Evolutionary conservation across 148 eudicot genomes (phyloP), one percentile per base, ranked within the genome.

Genomic region (Rhododendron griersonianum): DNA sequence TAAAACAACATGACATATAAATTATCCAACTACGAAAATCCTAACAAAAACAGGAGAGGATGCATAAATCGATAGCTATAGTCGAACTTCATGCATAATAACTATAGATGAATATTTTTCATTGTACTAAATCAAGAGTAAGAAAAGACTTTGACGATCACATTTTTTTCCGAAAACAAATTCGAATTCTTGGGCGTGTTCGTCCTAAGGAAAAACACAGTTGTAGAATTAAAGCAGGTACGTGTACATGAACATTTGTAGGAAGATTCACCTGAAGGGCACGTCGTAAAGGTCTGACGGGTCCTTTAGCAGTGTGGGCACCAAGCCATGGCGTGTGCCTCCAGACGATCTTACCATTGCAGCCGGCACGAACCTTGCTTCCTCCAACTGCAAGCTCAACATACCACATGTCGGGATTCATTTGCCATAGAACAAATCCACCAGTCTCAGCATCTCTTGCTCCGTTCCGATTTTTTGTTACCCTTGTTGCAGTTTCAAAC

Each of bases 271-370:
- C 94, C 94, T 92, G 94, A 73, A 92, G 92, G 51, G 94, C 90
- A 21, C 94, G 92, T 19, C 94, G 91, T 48, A 92, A 63, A 59
- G 94, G 94, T 81, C 94, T 82, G 76, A 87, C 89, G 1, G 94
- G 92, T 28, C 94, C 94, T 85, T 92, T 92, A 13, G 94, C 94
- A 28, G 92, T 82, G 81, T 91, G 94, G 35, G 94, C 88, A 28
- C 94, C 94, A 78, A 91, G 90, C 94, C 94, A 92, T 19, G 94
- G 94, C 2, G 94, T 92, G 85, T 92, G 92, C 88, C 94, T 89
- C 94, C 94, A 92, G 19, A 92, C 94, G 11, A 92, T 84, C 83
- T 89, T 89, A 13, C 94, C 94, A 81, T 92, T 92, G 88, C 94
- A 92, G 73, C 94, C 94, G 0, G 94, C 94, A 53, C 87, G 94